A percentile compares a stretch with the other conserved stretches of the same genome.
phyloP scores from a whole-genome alignment of 2,329 filamentous ascomycete species.

The Xylogone sp. region DNA sequence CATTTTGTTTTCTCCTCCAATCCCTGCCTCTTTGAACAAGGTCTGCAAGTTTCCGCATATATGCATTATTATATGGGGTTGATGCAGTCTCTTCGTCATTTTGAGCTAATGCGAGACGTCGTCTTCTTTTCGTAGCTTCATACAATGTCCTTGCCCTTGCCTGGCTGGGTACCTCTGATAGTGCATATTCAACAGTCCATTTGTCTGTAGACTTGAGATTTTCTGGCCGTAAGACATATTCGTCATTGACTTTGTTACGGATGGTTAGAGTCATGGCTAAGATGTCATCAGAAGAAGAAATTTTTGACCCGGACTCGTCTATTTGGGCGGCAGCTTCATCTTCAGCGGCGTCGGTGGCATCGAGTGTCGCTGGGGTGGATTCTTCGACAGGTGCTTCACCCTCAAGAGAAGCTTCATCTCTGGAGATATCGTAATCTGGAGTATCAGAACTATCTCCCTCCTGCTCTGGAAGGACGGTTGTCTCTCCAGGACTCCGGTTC shows the following conservation, averaged over 20 bases:
- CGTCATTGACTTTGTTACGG: constrained; percentile 67
- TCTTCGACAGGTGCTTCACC: too few relatives aligned
- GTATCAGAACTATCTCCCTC: background rate
- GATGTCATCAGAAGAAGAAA: constrained; percentile 6
- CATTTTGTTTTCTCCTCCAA: constrained; percentile 53
- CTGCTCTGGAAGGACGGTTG: background rate
- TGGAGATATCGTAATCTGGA: too few relatives aligned
- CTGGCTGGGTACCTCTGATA: constrained; percentile 55
- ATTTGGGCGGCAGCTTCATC: background rate
- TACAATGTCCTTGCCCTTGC: constrained; percentile 49
- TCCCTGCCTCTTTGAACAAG: constrained; percentile 52
- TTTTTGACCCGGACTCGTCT: background rate
- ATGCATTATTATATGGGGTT: constrained; percentile 20
- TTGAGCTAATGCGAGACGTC: constrained; percentile 26
- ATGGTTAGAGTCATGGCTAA: constrained; percentile 62
- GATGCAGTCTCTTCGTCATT: background rate
- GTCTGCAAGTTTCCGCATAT: constrained; percentile 32
- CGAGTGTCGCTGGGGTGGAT: background rate
- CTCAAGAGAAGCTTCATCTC: too few relatives aligned
- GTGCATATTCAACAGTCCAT: constrained; percentile 77
- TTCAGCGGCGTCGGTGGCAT: background rate
- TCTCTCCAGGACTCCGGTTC: background rate
- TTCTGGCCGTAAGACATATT: constrained; percentile 57
- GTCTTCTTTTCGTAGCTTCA: constrained; percentile 48
- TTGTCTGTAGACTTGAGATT: constrained; percentile 38